Evolutionary conservation across 1,284 basidiomycete genomes (phyloP).

Genomic region (Paramarasmius palmivorus): DNA sequence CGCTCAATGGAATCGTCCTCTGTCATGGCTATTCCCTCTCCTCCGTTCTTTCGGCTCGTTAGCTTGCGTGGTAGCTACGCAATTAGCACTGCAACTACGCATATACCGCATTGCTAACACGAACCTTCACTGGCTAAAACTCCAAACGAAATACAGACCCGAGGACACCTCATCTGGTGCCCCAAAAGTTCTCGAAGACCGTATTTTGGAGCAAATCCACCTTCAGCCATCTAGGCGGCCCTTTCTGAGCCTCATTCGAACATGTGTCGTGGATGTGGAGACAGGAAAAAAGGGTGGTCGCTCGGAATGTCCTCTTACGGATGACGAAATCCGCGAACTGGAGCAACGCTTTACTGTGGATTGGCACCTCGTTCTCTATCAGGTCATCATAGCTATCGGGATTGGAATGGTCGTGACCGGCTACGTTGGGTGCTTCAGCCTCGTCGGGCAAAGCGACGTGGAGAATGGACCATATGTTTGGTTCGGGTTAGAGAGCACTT

Average conservation of each 20-base stretch:
- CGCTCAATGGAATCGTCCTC: background rate
- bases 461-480: background rate
- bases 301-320: background rate
- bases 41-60: background rate
- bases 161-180: background rate
- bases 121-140: background rate
- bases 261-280: too few species aligned
- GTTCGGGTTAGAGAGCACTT: background rate
- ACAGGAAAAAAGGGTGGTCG: background rate
- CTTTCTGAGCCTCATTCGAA: too few species aligned
- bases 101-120: background rate
- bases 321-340: background rate
- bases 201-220: too few species aligned
- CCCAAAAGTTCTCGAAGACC: background rate
- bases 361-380: background rate
- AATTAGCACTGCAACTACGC: background rate
- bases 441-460: constrained; percentile 1
- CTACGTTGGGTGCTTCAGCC: constrained; percentile 8
- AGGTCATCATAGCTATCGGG: constrained; percentile 4
- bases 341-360: background rate
- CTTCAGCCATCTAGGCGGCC: too few species aligned
- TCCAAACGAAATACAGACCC: background rate
- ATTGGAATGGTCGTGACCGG: constrained; percentile 1
- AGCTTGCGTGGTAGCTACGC: background rate
- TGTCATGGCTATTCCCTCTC: background rate